These are phyloP conservation scores for Acacia crassicarpa DNA, from an alignment of 306 rosid species.

Conservation along the genomic window DNA sequence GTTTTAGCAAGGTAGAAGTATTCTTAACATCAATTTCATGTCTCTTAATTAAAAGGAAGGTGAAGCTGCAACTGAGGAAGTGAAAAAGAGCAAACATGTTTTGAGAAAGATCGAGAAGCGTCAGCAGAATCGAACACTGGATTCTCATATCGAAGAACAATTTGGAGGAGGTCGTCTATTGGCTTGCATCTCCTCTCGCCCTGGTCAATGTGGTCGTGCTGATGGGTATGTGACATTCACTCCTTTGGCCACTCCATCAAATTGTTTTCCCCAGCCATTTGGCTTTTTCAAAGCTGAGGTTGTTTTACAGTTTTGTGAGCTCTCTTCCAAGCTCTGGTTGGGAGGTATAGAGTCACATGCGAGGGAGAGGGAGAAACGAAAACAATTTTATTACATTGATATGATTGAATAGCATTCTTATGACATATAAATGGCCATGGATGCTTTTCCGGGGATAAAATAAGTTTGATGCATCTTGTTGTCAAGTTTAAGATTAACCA, in stretches of 20 bases:
- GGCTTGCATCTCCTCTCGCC: background rate
- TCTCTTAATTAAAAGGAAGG: background rate
- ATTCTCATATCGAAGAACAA: slow-evolving; percentile 8
- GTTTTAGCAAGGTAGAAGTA: background rate
- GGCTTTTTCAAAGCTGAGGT: background rate
- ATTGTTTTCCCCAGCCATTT: background rate
- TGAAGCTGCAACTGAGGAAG: background rate
- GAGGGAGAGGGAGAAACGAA: background rate
- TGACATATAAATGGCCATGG: background rate
- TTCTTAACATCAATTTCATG: background rate
- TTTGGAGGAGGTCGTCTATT: background rate
- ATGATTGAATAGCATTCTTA: background rate
- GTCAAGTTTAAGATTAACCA: background rate
- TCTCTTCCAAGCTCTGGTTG: background rate
- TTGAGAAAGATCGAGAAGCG: slow-evolving; percentile 2
- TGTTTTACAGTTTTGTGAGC: background rate
- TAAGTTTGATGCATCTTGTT: background rate
- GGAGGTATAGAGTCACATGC: background rate
- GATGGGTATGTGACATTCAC: background rate
- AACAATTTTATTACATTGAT: background rate
- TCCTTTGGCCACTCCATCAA: background rate
- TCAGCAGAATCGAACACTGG: background rate
- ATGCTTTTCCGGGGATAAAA: background rate
- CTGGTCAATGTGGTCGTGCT: slow-evolving; percentile 2
- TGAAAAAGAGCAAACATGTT: slow-evolving; percentile 1